These are phyloP conservation scores for Ceratobasidium sp. DNA, from an alignment of 1,284 basidiomycete species.

Conservation along the genomic window DNA sequence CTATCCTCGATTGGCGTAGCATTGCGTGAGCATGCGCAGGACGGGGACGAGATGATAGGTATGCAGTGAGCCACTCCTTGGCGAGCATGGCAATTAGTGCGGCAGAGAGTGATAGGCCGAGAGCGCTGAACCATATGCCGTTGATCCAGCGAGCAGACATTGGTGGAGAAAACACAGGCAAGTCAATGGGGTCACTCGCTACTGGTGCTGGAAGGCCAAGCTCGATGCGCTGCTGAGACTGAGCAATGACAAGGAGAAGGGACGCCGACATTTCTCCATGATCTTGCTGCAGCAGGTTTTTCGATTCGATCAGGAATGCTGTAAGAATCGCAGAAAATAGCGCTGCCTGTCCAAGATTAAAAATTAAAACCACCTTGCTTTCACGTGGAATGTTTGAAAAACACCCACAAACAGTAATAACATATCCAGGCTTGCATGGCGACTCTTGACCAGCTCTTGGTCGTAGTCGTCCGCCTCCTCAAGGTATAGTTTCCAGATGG, in stretches of 20 bases:
- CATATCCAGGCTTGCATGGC: constrained; percentile 18
- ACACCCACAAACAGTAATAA: constrained; percentile 3
- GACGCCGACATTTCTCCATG: background rate
- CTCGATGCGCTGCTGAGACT: constrained; percentile 7
- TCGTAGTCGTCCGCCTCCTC: constrained; percentile 12
- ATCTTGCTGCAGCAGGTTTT: constrained; percentile 11
- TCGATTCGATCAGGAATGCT: constrained; percentile 30
- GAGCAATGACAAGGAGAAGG: background rate
- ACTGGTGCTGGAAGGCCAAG: background rate
- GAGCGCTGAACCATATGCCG: constrained; percentile 26
- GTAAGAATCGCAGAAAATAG: constrained; percentile 32
- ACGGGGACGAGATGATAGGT: constrained; percentile 6
- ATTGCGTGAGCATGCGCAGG: constrained; percentile 8
- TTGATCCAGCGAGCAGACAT: constrained; percentile 16
- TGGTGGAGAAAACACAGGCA: background rate
- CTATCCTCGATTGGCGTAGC: constrained; percentile 8
- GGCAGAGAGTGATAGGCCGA: constrained; percentile 6
- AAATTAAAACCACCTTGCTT: too few species aligned
- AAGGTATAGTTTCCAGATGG: background rate
- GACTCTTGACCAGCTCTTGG: constrained; percentile 16
- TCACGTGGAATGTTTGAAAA: too few species aligned
- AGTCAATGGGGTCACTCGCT: too few species aligned
- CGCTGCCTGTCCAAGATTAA: background rate
- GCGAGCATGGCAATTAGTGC: constrained; percentile 26
- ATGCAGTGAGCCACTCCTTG: too few species aligned